These are phyloP conservation scores for Mycena haematopus DNA, from an alignment of 768 basidiomycete genomes.

Conservation along the genomic window DNA sequence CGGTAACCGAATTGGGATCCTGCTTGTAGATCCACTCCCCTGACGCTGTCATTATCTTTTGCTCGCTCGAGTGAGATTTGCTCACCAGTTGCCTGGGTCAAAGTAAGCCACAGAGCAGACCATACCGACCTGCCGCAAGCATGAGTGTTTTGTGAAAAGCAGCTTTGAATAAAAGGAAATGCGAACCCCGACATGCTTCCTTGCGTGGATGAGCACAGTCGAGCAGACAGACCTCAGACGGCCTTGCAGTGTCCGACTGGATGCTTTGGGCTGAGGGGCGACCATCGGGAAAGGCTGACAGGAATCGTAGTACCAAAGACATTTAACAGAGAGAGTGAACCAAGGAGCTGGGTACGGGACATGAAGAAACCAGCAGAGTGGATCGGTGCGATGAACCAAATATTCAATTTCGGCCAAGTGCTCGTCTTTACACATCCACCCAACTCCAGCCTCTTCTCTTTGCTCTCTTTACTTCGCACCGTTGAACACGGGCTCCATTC, in stretches of 20 bases:
- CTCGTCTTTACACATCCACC: background rate
- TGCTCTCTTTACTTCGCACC: background rate
- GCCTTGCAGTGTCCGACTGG: constrained; percentile 1
- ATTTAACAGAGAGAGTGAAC: constrained; percentile 25
- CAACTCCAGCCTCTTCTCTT: background rate
- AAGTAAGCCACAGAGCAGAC: constrained; percentile 90
- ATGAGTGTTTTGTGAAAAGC: constrained; percentile 39
- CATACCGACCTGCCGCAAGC: constrained; percentile 58
- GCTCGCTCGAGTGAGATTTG: background rate
- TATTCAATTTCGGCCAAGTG: background rate
- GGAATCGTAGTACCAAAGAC: constrained; percentile 9
- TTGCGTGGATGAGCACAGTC: constrained; percentile 55
- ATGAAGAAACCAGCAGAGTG: constrained; percentile 19
- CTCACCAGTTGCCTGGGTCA: constrained; percentile 62
- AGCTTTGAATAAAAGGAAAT: background rate
- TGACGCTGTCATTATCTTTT: background rate
- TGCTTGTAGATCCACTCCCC: constrained; percentile 87
- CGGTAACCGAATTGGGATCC: constrained; percentile 87
- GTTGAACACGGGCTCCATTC: background rate
- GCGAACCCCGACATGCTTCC: constrained; percentile 67
- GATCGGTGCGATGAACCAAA: constrained; percentile 10
- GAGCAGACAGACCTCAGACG: constrained; percentile 41
- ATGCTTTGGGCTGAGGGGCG: constrained; percentile 14
- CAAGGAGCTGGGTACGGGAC: constrained; percentile 16
- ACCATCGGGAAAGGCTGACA: constrained; percentile 29